Evolutionary conservation across 805 yeast genomes (phyloP), one percentile per base, ranked within the genome.

Genomic region (Gaillardinia entomophila): DNA sequence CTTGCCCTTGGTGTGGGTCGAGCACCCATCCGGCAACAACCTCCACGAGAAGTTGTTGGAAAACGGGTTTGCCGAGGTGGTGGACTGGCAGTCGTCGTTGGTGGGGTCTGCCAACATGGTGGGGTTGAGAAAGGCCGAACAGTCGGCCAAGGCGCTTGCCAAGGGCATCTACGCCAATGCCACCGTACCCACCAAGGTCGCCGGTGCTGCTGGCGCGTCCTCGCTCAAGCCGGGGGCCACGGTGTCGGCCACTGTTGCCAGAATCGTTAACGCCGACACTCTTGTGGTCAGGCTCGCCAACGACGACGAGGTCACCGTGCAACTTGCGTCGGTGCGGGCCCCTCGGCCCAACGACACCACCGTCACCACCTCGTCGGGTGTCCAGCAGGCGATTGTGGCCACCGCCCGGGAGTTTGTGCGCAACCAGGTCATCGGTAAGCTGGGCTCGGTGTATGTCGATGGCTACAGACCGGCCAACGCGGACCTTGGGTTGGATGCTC

Each of bases 401-500:
- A 68, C 69, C 39, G 87, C 92, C n/a, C 73, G 73, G 41, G 96
- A 86, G 51, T 85, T 72, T 53, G 79, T 75, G 7, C 73, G 96
- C 49, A 71, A 74, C 35, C 71, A 71, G 40, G 63, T 71, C 25
- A 81, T 83, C 51, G 95, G 95, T 28, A 82, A 82, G 51, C 23
- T 34, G 2, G 86, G 81, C n/a, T 56, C 65, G 10, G 61, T 82
- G 24, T 61, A 60, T 15, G 67, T 84, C 6, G 87, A 82, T 35
- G 82, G 84, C 3, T 66, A 73, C 42, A 71, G 92, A 44, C 73
- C 73, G 18, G 74, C 72, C 34, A 68, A 76, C 31, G 43, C 50
- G 24, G 66, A 61, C n/a, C 76, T 78, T 16, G 74, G 72, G 32
- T 71, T 70, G 43, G 89, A 80, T 24, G 77, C 77, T 34, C 71